Percentiles rank a stretch among this genome's conserved stretches.
phyloP scores from a whole-genome alignment of 202 grass and related monocot genomes.

The Sporobolus alterniflorus region DNA sequence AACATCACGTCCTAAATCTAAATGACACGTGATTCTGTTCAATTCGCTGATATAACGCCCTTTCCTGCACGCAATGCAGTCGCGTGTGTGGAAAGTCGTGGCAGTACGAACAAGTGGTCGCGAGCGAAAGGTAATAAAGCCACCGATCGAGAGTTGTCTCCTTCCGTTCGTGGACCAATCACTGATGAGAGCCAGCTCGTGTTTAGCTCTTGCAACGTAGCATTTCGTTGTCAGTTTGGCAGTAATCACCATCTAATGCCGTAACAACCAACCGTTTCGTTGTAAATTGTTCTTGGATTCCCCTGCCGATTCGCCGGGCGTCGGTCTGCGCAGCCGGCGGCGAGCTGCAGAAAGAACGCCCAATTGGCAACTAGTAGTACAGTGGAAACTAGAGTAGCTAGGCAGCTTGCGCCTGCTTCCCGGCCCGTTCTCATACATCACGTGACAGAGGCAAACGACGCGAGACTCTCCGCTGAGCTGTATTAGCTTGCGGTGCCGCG shows the following conservation, averaged over 20 bases:
- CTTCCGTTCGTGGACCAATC: slow-evolving; percentile 5
- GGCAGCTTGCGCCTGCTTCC: too few relatives aligned
- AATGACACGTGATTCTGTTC: background rate
- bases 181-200: background rate
- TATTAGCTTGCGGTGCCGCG: background rate
- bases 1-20: background rate
- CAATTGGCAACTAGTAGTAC: too few relatives aligned
- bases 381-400: too few relatives aligned
- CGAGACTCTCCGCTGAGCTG: background rate
- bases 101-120: background rate
- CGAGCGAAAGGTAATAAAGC: too few relatives aligned
- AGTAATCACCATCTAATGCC: background rate
- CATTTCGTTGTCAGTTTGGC: slow-evolving; percentile 19
- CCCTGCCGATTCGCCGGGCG: background rate
- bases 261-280: background rate
- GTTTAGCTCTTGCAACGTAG: background rate
- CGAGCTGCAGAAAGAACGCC: too few relatives aligned
- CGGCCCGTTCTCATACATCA: background rate
- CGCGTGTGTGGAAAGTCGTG: background rate
- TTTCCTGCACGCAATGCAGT: background rate
- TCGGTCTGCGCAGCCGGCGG: background rate
- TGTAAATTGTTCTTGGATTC: background rate
- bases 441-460: background rate
- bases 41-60: background rate
- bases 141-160: too few relatives aligned